phyloP scores from a whole-genome alignment of 2,329 filamentous ascomycete species.

The Zasmidium cellare region DNA sequence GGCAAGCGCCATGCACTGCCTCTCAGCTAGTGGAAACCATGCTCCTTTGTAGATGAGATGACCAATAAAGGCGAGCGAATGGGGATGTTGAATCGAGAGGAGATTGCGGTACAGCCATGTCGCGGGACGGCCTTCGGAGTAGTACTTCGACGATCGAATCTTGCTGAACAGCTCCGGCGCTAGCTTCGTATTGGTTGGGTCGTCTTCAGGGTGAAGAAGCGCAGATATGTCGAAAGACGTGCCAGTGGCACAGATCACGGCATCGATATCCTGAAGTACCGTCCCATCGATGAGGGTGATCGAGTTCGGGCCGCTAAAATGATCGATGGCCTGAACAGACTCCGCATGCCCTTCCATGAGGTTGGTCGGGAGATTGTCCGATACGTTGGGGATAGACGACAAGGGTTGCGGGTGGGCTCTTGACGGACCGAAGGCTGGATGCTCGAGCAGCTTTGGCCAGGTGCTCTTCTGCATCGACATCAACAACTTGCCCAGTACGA shows the following conservation, averaged over 20 bases:
- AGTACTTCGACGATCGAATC: not conserved
- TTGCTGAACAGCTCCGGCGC: not conserved
- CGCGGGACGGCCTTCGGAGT: not conserved
- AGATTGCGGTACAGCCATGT: not conserved
- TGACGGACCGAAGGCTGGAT: not conserved
- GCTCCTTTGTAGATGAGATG: not conserved
- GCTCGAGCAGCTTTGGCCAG: not conserved
- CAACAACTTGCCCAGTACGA: not conserved
- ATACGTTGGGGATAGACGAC: not conserved
- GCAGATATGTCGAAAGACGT: not conserved
- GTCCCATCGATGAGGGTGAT: not conserved
- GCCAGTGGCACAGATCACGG: not conserved
- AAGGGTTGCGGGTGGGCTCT: not conserved
- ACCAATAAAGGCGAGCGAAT: not conserved
- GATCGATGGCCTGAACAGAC: not conserved
- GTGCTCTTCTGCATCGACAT: not conserved
- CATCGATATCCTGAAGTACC: not conserved
- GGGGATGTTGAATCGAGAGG: not conserved
- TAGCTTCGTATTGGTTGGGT: not conserved
- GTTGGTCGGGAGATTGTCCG: not conserved
- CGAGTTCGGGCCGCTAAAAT: not conserved
- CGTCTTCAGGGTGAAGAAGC: not conserved
- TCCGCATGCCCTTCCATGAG: not conserved
- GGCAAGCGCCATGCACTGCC: not conserved
- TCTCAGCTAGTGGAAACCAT: not conserved